Conservation (phyloP, 768 basidiomycete genomes). For the Lentinula lateritia region DNA sequence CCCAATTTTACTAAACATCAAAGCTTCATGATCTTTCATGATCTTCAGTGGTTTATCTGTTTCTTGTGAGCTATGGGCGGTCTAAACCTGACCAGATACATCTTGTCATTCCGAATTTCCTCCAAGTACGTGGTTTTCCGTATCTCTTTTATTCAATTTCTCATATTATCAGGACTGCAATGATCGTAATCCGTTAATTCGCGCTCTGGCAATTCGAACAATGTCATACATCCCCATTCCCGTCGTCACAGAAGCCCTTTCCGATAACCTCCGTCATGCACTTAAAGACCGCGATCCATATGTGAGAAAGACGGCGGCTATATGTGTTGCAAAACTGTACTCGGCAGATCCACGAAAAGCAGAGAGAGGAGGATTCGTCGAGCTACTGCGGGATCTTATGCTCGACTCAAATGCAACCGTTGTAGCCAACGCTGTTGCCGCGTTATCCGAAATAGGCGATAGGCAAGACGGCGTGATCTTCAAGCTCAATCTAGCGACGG, state of each 20-base stretch:
- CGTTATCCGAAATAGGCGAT: conserved; percentile 95
- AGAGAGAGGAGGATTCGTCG: conserved; percentile 88
- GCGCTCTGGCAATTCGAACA: conserved; percentile 94
- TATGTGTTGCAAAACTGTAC: conserved; percentile 95
- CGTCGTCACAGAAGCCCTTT: conserved; percentile 75
- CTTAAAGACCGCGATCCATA: conserved; percentile 95
- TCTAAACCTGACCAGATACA: conserved; percentile 92
- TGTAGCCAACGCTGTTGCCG: conserved; percentile 94
- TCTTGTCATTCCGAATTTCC: conserved; percentile 84
- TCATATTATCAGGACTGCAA: conserved; percentile 70
- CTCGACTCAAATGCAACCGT: conserved; percentile 95
- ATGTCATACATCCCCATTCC: conserved; percentile 99
- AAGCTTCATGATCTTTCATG: too few relatives aligned
- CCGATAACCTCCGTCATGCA: conserved; percentile 88
- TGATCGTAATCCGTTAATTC: conserved; percentile 94
- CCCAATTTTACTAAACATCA: background rate
- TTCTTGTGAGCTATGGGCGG: conserved; percentile 94
- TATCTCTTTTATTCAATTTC: background rate
- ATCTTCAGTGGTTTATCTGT: conserved; percentile 89
- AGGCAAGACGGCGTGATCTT: conserved; percentile 92
- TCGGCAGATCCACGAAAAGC: conserved; percentile 81
- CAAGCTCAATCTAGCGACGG: conserved; percentile 79
- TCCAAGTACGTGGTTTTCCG: conserved; percentile 53
- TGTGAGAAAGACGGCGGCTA: conserved; percentile 97
- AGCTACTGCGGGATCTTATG: conserved; percentile 86